Base-by-base conservation (phyloP, 2,329 filamentous ascomycete genomes). In the Botrytis sinoallii region DNA sequence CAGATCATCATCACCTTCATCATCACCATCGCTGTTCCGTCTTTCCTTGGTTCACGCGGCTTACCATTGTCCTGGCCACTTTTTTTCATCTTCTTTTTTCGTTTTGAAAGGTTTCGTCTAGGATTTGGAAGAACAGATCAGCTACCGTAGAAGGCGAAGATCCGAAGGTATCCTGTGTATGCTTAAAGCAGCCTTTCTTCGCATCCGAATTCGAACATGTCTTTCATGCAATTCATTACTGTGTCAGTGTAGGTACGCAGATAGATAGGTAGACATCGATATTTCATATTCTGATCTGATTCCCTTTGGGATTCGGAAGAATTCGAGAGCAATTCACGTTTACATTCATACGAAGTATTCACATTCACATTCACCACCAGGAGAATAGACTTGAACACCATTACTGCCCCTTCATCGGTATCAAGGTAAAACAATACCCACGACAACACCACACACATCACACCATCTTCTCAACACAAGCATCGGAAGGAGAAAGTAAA, bases 401-500 rank as follows among this genome's bases (percentile, higher is more conserved):
- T n/a, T 4, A 22, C 35, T 40, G 16, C 35, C 63, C 63, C 42
- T 35, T 66, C 42, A 66, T 65, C 42, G 42, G 29, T 18, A 42
- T 35, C 3, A 25, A 65, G 42, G 29, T 65, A 65, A 65, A 65
- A 48, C 29, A 65, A 57, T n/a, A 32, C 8, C 59, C 40, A 25
- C 59, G 32, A 61, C 59, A 20, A 38, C 57, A 61, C 59, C 12
- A 42, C 16, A 60, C 57, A 60, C 32, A 25, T 12, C 35, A 20
- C 40, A 44, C 25, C 60, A 64, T 42, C 60, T 64, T n/a, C 38
- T 64, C 38, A 64, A 32, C n/a, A 48, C 10, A 57, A 35, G 16
- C 12, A 48, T 48, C 63, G 42, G 63, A 66, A 66, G 63, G 12
- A 42, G 29, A 35, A n/a, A n/a, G 63, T 66, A 66, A 66, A 66